Base-by-base conservation (phyloP, 257 asterid genomes). In the Rhazya stricta region DNA sequence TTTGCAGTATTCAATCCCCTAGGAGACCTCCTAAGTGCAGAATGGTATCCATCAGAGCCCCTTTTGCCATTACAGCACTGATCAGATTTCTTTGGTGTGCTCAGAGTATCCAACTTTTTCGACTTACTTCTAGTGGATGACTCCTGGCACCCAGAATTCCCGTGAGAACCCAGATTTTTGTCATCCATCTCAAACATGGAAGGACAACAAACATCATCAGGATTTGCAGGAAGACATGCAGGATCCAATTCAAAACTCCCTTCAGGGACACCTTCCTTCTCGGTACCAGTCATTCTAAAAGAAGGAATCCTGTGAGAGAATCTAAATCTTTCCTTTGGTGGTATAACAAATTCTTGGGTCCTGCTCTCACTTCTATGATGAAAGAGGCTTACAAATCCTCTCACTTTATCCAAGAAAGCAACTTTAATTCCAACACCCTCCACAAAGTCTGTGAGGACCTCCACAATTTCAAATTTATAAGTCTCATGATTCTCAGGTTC, bases 211-310 rank as follows among this genome's bases (percentile, higher is more conserved):
- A 87, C 73, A 69, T 83, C 86, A 67, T 85, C 85, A 1, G 84
- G 87, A 81, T 84, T 79, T 63, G 54, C 29, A 76, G 97, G 96
- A 56, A 92, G 74, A 41, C 94, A 54, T 69, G 91, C 93, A 78
- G 96, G 93, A 84, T 94, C 99, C 2, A 94, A 97, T 81, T 94
- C 99, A 79, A 90, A 85, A 36, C 91, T 88, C 75, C 90, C 96
- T 58, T 19, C 78, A 1, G 96, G 96, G 39, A 91, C 96, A 39
- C 96, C 97, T 34, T 68, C 86, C 79, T 84, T 83, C 73, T 93
- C 97, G 10, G 80, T 8, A 46, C 96, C 93, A 7, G 72, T 80
- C 97, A 90, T 81, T 74, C 74, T 85, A 72, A 39, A 87, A 71
- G 60, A 77, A 16, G 92, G 90, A 67, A 94, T 69, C 30, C 74